phyloP scores from a whole-genome alignment of 768 basidiomycete genomes.

The Steccherinum ochraceum region DNA sequence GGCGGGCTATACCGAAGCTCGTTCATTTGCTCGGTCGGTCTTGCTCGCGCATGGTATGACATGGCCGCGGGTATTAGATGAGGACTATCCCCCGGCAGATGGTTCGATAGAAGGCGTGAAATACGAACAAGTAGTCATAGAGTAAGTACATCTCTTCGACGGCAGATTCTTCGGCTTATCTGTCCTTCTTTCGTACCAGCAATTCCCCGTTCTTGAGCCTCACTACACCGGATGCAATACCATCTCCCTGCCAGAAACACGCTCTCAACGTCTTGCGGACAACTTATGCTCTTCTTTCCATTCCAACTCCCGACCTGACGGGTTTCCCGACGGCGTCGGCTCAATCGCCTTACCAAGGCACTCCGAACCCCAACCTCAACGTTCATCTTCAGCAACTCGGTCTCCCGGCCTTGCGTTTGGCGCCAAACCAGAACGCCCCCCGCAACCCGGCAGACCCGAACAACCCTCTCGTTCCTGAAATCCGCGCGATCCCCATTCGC shows the following conservation, averaged over 20 bases:
- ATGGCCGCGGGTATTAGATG: conserved; percentile 40
- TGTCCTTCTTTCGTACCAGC: conserved; percentile 27
- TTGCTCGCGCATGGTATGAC: conserved; percentile 30
- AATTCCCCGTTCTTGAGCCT: conserved; percentile 51
- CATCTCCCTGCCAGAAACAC: conserved; percentile 56
- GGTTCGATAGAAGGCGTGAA: conserved; percentile 21
- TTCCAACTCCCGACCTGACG: conserved; percentile 18
- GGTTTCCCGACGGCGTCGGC: conserved; percentile 19
- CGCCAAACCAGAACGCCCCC: conserved; percentile 19
- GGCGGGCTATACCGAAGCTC: conserved; percentile 5
- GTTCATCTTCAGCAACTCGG: conserved; percentile 60
- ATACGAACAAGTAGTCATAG: conserved; percentile 25
- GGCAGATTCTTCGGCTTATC: conserved; percentile 8
- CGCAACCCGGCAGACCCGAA: conserved; percentile 29
- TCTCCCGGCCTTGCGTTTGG: conserved; percentile 43
- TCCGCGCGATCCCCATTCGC: conserved; percentile 58
- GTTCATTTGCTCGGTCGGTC: conserved; percentile 15
- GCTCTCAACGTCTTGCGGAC: conserved; percentile 57
- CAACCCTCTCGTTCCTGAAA: conserved; percentile 23
- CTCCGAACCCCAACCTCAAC: conserved; percentile 38
- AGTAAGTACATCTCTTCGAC: conserved; percentile 19
- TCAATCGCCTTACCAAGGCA: conserved; percentile 27
- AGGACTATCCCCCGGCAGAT: conserved; percentile 22
- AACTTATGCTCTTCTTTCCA: conserved; percentile 46
- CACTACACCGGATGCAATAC: conserved; percentile 33